Evolutionary conservation across 2,329 filamentous ascomycete genomes (phyloP).

Genomic region (Ceratocystis cubensis): DNA sequence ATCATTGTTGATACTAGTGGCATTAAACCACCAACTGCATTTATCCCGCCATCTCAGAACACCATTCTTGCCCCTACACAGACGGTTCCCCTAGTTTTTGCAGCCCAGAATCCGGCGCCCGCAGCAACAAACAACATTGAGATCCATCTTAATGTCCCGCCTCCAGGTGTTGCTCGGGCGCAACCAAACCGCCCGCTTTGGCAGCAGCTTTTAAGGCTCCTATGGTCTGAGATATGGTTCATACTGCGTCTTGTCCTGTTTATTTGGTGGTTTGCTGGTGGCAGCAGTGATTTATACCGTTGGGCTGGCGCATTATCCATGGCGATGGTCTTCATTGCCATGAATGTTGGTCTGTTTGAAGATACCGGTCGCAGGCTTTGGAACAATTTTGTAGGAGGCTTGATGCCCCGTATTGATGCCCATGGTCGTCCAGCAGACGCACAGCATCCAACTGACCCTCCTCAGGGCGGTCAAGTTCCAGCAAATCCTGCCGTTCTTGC

Average conservation of each 20-base stretch:
- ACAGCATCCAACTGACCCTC: conserved; percentile 24
- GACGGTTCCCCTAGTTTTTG: neutral
- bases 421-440: conserved; percentile 31
- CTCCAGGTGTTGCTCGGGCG: neutral
- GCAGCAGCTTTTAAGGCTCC: conserved; percentile 30
- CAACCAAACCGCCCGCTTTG: conserved; percentile 13
- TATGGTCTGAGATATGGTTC: conserved; percentile 53
- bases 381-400: conserved; percentile 42
- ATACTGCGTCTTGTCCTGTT: conserved; percentile 45
- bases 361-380: conserved; percentile 45
- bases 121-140: neutral
- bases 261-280: conserved; percentile 52
- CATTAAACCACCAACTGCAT: conserved; percentile 1
- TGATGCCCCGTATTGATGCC: conserved; percentile 35
- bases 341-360: conserved; percentile 45
- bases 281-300: conserved; percentile 45
- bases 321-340: conserved; percentile 43
- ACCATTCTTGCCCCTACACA: conserved; percentile 7
- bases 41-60: neutral
- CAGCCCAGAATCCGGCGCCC: neutral
- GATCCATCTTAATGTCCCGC: neutral
- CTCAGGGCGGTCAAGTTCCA: neutral
- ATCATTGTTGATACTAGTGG: conserved; percentile 15
- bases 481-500: conserved; percentile 38
- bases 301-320: conserved; percentile 44